These are phyloP conservation scores for Prototheca stagnorum DNA, from an alignment of 163 green algal genomes.

Conservation along the genomic window DNA sequence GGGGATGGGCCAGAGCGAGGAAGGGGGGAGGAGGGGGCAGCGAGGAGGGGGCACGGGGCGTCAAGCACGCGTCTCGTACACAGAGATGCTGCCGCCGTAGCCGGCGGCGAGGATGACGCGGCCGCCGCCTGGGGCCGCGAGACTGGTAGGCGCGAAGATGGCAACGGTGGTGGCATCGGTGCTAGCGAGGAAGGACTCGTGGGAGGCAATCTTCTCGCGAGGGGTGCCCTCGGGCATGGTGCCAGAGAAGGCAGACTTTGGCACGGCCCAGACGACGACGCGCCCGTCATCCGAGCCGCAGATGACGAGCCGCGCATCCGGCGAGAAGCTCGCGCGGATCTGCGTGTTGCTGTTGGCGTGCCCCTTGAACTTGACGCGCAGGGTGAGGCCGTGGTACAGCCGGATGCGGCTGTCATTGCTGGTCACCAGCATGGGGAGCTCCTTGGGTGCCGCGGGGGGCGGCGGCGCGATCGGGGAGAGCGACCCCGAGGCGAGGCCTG, in stretches of 20 bases:
- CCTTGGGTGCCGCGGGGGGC: too few relatives aligned
- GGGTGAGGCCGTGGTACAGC: slow-evolving; percentile 47
- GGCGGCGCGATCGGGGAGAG: slow-evolving; percentile 41
- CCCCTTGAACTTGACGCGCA: slow-evolving; percentile 85
- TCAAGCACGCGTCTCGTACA: too few relatives aligned
- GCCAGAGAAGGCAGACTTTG: not conserved
- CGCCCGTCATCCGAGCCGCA: slow-evolving; percentile 78
- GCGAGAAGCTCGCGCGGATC: slow-evolving; percentile 15
- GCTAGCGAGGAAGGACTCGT: slow-evolving; percentile 61
- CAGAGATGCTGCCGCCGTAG: slow-evolving; percentile 43
- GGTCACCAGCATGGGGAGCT: slow-evolving; percentile 65
- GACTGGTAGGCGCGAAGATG: slow-evolving; percentile 40
- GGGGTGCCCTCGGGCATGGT: not conserved
- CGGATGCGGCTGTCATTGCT: slow-evolving; percentile 76
- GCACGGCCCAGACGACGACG: slow-evolving; percentile 66
- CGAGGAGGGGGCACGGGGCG: too few relatives aligned
- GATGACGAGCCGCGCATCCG: slow-evolving; percentile 47
- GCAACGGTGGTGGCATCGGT: slow-evolving; percentile 48
- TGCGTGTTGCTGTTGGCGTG: slow-evolving; percentile 61
- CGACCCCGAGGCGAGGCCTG: slow-evolving; percentile 39
- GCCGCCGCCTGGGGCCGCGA: not conserved
- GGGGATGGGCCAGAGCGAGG: too few relatives aligned
- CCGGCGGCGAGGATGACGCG: slow-evolving; percentile 37
- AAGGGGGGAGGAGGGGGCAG: too few relatives aligned
- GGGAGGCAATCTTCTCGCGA: slow-evolving; percentile 40